Base-by-base conservation (phyloP, 2,329 filamentous ascomycete genomes). In the Penicillium sp. region DNA sequence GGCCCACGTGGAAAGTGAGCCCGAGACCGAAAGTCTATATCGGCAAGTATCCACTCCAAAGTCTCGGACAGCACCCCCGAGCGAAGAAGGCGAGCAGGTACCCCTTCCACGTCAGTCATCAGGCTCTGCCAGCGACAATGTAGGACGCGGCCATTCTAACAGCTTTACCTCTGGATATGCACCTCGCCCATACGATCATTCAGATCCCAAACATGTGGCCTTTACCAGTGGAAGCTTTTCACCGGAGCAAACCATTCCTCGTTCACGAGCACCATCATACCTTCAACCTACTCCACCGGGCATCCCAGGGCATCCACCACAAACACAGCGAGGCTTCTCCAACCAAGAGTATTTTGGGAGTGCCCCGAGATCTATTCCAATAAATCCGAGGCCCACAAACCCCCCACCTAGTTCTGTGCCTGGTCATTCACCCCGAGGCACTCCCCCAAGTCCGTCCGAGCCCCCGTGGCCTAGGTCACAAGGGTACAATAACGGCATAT, bases 1-100 rank as follows among this genome's bases (percentile, higher is more conserved):
- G 57, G 70, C 75, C n/a, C 69, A 64, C 19, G 72, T 75, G 13
- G 71, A 72, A 54, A 76, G 68, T 44, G 74, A 76, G 27, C 55
- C 66, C 7, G 73, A 60, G 55, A 61, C 59, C 54, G 63, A 59
- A n/a, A 14, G 13, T 27, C 7, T 26, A 16, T 25, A n/a, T 7
- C 45, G 26, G 16, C 33, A 25, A 23, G 21, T 26, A 11, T 37
- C 33, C 10, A 27, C 16, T 39, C 3, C 45, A 16, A 54, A 58
- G 9, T 21, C 53, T 8, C 52, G 21, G 37, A 48, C 37, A 21
- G 47, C 52, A n/a, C 54, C 49, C 13, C 66, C 63, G 14, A 62
- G 59, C 33, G 64, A 64, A 21, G 62, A 62, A 37, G 46, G 39
- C 11, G 62, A 67, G 33, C 63, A 62, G 46, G 56, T 48, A 45